phyloP scores from a whole-genome alignment of 1,284 basidiomycete genomes.

The Macrocybe sp. region DNA sequence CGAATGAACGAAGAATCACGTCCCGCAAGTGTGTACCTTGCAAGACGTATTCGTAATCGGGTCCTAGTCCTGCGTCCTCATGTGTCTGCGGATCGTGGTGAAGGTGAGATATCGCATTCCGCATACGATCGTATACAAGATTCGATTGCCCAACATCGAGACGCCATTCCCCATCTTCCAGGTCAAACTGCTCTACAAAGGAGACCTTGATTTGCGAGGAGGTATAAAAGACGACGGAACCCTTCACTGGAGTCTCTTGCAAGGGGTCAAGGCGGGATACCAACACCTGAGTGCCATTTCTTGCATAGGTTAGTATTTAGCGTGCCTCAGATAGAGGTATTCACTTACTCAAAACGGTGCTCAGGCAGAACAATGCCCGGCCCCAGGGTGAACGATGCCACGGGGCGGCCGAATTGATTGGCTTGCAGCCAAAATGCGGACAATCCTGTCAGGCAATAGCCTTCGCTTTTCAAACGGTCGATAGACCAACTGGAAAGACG shows the following conservation, averaged over 20 bases:
- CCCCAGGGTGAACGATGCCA: constrained; percentile 56
- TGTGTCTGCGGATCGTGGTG: constrained; percentile 48
- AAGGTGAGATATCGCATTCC: constrained; percentile 57
- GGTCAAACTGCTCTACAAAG: constrained; percentile 50
- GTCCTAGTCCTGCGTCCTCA: constrained; percentile 27
- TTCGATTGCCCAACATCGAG: constrained; percentile 71
- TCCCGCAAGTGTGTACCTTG: constrained; percentile 70
- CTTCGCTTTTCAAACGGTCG: constrained; percentile 54
- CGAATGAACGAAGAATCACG: constrained; percentile 53
- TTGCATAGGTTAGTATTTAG: constrained; percentile 19
- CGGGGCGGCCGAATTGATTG: constrained; percentile 54
- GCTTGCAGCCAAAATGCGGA: constrained; percentile 60
- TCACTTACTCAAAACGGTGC: constrained; percentile 58
- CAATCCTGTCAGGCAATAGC: constrained; percentile 64
- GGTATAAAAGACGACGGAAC: constrained; percentile 48
- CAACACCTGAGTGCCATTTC: constrained; percentile 62
- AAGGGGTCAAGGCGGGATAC: constrained; percentile 61
- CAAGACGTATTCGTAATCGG: constrained; percentile 40
- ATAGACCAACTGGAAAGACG: constrained; percentile 65
- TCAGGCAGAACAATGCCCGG: constrained; percentile 54
- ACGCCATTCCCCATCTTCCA: constrained; percentile 54
- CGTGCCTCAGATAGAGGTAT: background rate
- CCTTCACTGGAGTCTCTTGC: constrained; percentile 43
- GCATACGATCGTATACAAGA: constrained; percentile 67
- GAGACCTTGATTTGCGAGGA: constrained; percentile 50